phyloP scores from a whole-genome alignment of 139 green algal genomes.

The Tetradesmus lagerheimii region DNA sequence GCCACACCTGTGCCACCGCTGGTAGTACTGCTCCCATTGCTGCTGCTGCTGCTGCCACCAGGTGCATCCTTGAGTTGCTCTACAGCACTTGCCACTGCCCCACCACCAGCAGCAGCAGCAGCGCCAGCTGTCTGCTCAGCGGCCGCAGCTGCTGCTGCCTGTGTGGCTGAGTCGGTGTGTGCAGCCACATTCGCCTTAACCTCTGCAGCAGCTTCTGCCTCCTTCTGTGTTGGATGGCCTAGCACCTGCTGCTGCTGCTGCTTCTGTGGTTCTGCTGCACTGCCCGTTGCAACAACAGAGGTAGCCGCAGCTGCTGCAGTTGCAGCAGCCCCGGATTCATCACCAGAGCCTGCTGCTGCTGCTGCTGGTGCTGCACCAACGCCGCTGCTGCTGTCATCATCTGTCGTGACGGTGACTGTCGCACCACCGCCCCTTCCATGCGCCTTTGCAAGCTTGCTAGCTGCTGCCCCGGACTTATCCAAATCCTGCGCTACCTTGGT shows the following conservation, averaged over 20 bases:
- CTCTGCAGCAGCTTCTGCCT: slow-evolving; percentile 11
- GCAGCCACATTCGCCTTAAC: slow-evolving; percentile 15
- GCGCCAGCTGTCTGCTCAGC: background rate
- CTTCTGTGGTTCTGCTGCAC: background rate
- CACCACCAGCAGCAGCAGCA: slow-evolving; percentile 18
- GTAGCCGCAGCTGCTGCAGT: background rate
- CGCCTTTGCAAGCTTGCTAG: background rate
- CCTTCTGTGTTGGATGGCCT: background rate
- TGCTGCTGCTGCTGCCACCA: slow-evolving; percentile 10
- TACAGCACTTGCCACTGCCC: background rate
- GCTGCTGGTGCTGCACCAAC: slow-evolving; percentile 17
- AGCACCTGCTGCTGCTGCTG: slow-evolving; percentile 35
- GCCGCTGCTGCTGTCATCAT: background rate
- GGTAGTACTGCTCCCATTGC: background rate
- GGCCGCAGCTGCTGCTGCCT: background rate
- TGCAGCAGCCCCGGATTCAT: background rate
- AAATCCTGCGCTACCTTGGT: slow-evolving; percentile 55
- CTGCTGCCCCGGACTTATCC: slow-evolving; percentile 37
- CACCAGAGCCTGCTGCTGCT: background rate
- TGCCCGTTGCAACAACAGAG: background rate
- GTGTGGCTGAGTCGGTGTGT: background rate
- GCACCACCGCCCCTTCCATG: background rate
- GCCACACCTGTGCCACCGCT: background rate
- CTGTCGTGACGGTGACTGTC: background rate
- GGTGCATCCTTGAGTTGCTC: background rate